Base-by-base conservation (phyloP, 352 stramenopile genomes). In the Aphanomyces astaci region DNA sequence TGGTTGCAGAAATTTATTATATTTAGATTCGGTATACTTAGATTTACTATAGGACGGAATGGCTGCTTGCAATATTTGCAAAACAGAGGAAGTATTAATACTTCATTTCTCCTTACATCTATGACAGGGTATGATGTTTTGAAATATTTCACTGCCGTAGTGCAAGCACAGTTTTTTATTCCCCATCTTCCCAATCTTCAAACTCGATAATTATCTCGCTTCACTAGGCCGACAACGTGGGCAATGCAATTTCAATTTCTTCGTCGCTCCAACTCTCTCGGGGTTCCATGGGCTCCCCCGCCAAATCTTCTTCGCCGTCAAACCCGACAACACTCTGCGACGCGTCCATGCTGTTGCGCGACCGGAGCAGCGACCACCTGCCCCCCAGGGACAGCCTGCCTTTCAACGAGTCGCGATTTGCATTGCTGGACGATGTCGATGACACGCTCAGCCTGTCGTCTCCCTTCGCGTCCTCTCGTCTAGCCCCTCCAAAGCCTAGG, bases 241-340 rank as follows among this genome's bases (percentile, higher is more conserved):
- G 56, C 19, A 65, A 36, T 4, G 56, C 32, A 30, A 65, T 65
- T 17, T 65, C 56, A 30, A 65, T 65, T 28, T 65, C 56, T 48
- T 65, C 56, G 56, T 65, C 56, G 56, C 51, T 59, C 15, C 22
- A 32, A 32, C 51, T 59, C 5, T 30, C 24, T 24, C 51, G 51
- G 30, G 51, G 51, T n/a, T 59, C 51, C 51, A 59, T 59, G 25
- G 51, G 51, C 30, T 59, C 51, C 7, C 51, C 51, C 25, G n/a
- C 30, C 51, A 59, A 59, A 2, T 59, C 51, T 2, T 59, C 51
- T 32, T 59, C 51, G 1, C 51, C 51, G 25, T 59, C 51, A 36
- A 59, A 59, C 13, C 17, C 51, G 19, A 33, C 51, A 7, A 28
- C 33, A 1, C 19, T 33, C n/a, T 19, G 7, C 27, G 51, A 33